Conservation (phyloP, 768 basidiomycete species). For the Amanita rubescens region DNA sequence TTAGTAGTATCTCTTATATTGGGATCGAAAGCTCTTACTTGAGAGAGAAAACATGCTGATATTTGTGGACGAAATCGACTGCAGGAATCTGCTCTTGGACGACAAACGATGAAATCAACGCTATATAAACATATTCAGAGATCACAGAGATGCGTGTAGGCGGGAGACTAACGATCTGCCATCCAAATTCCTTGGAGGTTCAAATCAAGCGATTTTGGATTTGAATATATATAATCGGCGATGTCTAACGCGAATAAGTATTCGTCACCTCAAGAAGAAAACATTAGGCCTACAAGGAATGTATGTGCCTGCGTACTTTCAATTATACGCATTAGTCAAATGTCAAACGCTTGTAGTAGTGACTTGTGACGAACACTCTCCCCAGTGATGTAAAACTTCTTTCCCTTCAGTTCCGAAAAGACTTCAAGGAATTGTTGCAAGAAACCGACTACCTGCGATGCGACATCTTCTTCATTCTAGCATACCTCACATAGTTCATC, state of each 20-base stretch:
- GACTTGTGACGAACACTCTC: slow-evolving; percentile 55
- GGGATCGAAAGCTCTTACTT: slow-evolving; percentile 38
- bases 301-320: slow-evolving; percentile 61
- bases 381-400: slow-evolving; percentile 63
- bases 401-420: slow-evolving; percentile 65
- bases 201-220: slow-evolving; percentile 45
- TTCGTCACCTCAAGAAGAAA: background rate
- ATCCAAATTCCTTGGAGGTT: slow-evolving; percentile 67
- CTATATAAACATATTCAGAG: slow-evolving; percentile 21
- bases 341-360: background rate
- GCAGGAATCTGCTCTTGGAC: slow-evolving; percentile 67
- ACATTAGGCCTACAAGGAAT: slow-evolving; percentile 40
- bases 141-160: background rate
- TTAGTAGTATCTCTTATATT: background rate
- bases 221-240: slow-evolving; percentile 64
- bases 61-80: slow-evolving; percentile 68
- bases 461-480: slow-evolving; percentile 43
- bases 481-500: background rate
- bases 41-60: slow-evolving; percentile 60
- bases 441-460: slow-evolving; percentile 49
- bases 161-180: slow-evolving; percentile 49
- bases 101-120: slow-evolving; percentile 52
- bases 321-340: slow-evolving; percentile 1
- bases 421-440: slow-evolving; percentile 70
- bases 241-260: slow-evolving; percentile 41